These are phyloP conservation scores for Debaryomyces tyrocola DNA, from an alignment of 805 yeast species.

Conservation along the genomic window DNA sequence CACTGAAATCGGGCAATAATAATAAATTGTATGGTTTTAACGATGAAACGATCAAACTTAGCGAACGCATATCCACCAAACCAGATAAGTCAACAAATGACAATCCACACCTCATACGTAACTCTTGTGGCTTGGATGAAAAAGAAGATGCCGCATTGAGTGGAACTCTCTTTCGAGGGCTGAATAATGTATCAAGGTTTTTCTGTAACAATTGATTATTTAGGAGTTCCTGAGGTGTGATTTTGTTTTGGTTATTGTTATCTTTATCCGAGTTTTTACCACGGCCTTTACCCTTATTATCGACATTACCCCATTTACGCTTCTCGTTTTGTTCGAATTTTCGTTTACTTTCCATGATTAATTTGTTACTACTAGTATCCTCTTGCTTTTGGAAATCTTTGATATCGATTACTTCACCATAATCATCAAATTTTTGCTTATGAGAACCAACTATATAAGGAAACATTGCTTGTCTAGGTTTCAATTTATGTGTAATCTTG, in stretches of 20 bases:
- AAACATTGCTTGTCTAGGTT: slow-evolving; percentile 66
- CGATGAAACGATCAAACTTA: slow-evolving; percentile 72
- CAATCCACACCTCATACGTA: slow-evolving; percentile 65
- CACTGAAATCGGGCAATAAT: slow-evolving; percentile 48
- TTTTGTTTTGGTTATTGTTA: slow-evolving; percentile 21
- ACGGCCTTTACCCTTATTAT: slow-evolving; percentile 15
- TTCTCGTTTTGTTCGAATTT: slow-evolving; percentile 34
- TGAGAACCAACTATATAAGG: slow-evolving; percentile 57
- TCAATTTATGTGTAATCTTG: slow-evolving; percentile 40
- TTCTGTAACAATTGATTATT: slow-evolving; percentile 40
- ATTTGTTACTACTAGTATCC: slow-evolving; percentile 40
- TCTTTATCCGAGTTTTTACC: slow-evolving; percentile 16
- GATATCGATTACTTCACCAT: slow-evolving; percentile 74
- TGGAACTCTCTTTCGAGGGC: slow-evolving; percentile 50
- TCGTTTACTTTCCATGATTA: slow-evolving; percentile 37
- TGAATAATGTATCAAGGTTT: slow-evolving; percentile 47
- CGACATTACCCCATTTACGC: slow-evolving; percentile 26
- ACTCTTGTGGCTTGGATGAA: slow-evolving; percentile 20
- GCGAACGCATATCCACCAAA: slow-evolving; percentile 78
- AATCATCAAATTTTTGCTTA: slow-evolving; percentile 73
- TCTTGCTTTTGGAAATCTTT: slow-evolving; percentile 62
- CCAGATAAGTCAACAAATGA: slow-evolving; percentile 82
- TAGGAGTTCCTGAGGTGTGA: slow-evolving; percentile 44
- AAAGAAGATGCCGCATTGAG: slow-evolving; percentile 17
- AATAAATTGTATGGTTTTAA: slow-evolving; percentile 77